Conservation (phyloP, 306 rosid species). For the Crataegus laevigata region DNA sequence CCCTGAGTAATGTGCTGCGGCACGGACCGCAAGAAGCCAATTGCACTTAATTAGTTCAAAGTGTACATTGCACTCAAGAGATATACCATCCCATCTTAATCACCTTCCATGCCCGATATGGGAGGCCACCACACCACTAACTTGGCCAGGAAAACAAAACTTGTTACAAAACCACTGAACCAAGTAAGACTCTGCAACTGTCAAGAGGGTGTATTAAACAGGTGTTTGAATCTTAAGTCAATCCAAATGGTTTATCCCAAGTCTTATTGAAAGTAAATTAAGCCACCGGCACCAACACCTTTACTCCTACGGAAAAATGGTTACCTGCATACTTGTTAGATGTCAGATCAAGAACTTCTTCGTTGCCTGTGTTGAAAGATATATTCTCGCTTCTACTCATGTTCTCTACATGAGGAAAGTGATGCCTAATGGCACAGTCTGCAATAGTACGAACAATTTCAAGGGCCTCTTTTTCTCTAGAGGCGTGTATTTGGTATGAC, state of each 20-base stretch:
- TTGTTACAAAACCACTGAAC: background rate
- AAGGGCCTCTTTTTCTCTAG: constrained; percentile 72
- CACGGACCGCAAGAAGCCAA: background rate
- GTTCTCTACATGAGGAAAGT: constrained; percentile 78
- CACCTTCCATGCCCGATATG: background rate
- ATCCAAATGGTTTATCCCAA: background rate
- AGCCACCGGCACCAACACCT: background rate
- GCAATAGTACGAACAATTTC: constrained; percentile 68
- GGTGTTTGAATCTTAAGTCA: background rate
- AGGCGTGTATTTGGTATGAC: constrained; percentile 87
- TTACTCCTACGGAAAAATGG: background rate
- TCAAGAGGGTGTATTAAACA: no score
- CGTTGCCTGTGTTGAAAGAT: constrained; percentile 75
- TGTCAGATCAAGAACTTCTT: constrained; percentile 89
- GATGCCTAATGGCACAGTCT: constrained; percentile 77
- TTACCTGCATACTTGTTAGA: constrained; percentile 98
- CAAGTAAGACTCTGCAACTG: background rate
- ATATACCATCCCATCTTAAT: background rate
- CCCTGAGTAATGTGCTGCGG: no score
- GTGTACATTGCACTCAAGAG: background rate
- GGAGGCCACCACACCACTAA: background rate
- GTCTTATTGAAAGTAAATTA: background rate
- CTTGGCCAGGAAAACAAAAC: background rate
- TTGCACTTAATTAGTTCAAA: background rate
- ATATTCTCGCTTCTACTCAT: constrained; percentile 79